Conservation (phyloP, 2,329 filamentous ascomycete genomes). For the Botryotinia calthae region DNA sequence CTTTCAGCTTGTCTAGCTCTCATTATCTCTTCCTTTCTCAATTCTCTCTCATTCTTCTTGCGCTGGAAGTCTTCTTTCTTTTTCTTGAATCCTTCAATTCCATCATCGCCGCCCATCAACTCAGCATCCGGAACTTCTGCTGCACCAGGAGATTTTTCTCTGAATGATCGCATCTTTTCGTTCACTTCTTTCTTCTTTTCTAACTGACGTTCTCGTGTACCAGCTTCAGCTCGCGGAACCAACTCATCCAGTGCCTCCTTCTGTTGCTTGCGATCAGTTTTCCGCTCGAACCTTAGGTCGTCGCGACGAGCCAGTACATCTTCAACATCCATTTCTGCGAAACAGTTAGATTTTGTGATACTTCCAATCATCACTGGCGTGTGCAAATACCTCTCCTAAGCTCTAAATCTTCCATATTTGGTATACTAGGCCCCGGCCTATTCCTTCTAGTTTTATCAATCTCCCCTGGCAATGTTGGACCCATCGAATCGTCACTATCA, state of each 20-base stretch:
- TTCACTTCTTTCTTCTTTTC: slow-evolving; percentile 79
- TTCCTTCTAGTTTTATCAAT: slow-evolving; percentile 33
- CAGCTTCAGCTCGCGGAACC: slow-evolving; percentile 76
- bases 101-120: slow-evolving; percentile 69
- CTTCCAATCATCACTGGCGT: not conserved
- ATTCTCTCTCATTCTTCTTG: slow-evolving; percentile 80
- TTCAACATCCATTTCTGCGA: slow-evolving; percentile 43
- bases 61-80: slow-evolving; percentile 63
- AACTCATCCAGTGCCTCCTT: slow-evolving; percentile 77
- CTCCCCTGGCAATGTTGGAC: slow-evolving; percentile 47
- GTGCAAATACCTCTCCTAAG: slow-evolving; percentile 48
- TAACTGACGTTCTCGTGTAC: slow-evolving; percentile 76
- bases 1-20: slow-evolving; percentile 74
- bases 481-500: slow-evolving; percentile 42
- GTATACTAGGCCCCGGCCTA: slow-evolving; percentile 58
- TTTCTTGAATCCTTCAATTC: slow-evolving; percentile 66
- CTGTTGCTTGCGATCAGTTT: slow-evolving; percentile 62
- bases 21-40: slow-evolving; percentile 76
- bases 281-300: slow-evolving; percentile 60
- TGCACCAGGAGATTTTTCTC: slow-evolving; percentile 62
- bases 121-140: slow-evolving; percentile 69
- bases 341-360: slow-evolving; percentile 17
- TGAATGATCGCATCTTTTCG: slow-evolving; percentile 70
- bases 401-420: slow-evolving; percentile 71
- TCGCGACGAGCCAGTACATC: slow-evolving; percentile 47